Evolutionary conservation across 345 rosid genomes (phyloP).

Genomic region (Durio zibethinus): DNA sequence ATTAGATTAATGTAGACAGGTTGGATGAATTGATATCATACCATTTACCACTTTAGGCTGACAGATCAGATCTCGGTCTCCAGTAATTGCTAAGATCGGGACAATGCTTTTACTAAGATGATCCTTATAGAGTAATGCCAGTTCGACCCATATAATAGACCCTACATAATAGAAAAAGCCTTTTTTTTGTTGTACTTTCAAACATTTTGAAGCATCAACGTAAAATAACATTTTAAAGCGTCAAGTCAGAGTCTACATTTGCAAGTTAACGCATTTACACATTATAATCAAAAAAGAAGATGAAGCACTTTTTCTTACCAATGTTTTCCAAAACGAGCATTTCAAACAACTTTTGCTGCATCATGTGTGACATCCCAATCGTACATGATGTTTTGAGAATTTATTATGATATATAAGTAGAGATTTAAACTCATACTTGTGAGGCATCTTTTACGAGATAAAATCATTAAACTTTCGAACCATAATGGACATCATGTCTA

Average conservation of each 20-base stretch:
- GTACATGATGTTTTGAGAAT: too few species aligned
- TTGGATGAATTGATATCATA: constrained; percentile 14
- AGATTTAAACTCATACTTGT: too few species aligned
- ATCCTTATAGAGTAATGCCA: constrained; percentile 44
- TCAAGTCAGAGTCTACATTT: background rate
- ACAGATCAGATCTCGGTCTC: constrained; percentile 73
- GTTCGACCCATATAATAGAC: background rate
- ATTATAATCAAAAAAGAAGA: background rate
- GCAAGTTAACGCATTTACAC: background rate
- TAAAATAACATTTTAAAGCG: background rate
- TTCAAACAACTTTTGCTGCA: constrained; percentile 60
- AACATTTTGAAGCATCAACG: background rate
- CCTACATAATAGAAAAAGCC: background rate
- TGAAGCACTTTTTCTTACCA: constrained; percentile 35
- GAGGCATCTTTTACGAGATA: too few species aligned
- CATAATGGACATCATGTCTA: constrained; percentile 76
- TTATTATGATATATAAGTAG: too few species aligned
- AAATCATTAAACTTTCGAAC: too few species aligned
- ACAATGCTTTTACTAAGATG: constrained; percentile 62
- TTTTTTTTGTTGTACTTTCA: background rate
- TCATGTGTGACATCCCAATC: too few species aligned
- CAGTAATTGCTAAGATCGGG: constrained; percentile 77
- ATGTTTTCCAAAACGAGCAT: constrained; percentile 68
- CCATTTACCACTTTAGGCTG: constrained; percentile 90
- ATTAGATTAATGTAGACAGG: background rate